These are phyloP conservation scores for Thamnidium elegans DNA, from an alignment of 192 early-diverging fungal genomes.

Conservation along the genomic window DNA sequence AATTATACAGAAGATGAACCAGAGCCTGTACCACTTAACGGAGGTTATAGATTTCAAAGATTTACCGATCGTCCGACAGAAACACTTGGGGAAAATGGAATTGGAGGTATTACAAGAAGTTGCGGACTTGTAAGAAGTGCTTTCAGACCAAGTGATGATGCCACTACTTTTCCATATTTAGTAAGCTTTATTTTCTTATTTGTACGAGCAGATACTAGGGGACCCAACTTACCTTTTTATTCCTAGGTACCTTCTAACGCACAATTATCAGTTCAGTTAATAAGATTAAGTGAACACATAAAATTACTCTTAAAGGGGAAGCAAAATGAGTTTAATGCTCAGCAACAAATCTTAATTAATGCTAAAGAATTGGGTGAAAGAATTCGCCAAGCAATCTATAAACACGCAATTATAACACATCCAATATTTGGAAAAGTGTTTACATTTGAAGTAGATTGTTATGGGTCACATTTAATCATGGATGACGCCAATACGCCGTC, in stretches of 20 bases:
- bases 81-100: slow-evolving; percentile 43
- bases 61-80: slow-evolving; percentile 40
- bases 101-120: slow-evolving; percentile 34
- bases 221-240: neutral
- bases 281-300: slow-evolving; percentile 10
- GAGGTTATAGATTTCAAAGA: slow-evolving; percentile 44
- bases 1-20: neutral
- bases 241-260: slow-evolving; percentile 57
- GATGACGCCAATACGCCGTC: slow-evolving; percentile 72
- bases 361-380: slow-evolving; percentile 16
- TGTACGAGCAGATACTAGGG: too few relatives aligned
- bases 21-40: slow-evolving; percentile 26
- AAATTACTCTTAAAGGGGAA: neutral
- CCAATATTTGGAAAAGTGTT: slow-evolving; percentile 53
- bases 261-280: slow-evolving; percentile 18
- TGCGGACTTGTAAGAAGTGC: slow-evolving; percentile 46
- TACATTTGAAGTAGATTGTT: slow-evolving; percentile 73
- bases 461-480: slow-evolving; percentile 59
- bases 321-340: too few relatives aligned
- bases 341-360: neutral
- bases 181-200: slow-evolving; percentile 5
- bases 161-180: slow-evolving; percentile 53
- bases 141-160: slow-evolving; percentile 61
- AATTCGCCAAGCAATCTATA: slow-evolving; percentile 51
- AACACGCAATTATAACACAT: slow-evolving; percentile 50